Percentiles rank a stretch among this genome's conserved stretches.
Conservation (phyloP, 2,329 filamentous ascomycete genomes). For the Diaporthe citrichinensis region DNA sequence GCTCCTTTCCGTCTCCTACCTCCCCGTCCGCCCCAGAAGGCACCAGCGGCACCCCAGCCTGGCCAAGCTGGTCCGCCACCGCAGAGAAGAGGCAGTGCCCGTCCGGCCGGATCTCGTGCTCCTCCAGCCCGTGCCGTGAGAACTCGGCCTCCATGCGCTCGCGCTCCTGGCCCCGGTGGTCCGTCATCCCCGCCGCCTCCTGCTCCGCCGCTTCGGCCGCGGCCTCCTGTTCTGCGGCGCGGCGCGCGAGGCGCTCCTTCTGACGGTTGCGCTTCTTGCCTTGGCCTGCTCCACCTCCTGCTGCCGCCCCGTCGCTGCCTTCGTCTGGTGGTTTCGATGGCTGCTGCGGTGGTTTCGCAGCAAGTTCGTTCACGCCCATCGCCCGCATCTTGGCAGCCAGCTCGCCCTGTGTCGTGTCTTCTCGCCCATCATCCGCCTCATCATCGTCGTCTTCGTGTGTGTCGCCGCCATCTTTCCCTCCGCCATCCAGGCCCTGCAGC, state of each 20-base stretch:
- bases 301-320: slow-evolving; percentile 44
- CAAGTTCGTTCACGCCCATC: slow-evolving; percentile 42
- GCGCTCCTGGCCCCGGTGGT: slow-evolving; percentile 79
- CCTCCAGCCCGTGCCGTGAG: slow-evolving; percentile 72
- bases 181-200: slow-evolving; percentile 82
- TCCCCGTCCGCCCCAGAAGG: slow-evolving; percentile 32
- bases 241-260: slow-evolving; percentile 90
- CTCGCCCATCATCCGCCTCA: slow-evolving; percentile 36
- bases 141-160: slow-evolving; percentile 79
- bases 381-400: slow-evolving; percentile 39
- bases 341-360: slow-evolving; percentile 42
- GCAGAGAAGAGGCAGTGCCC: slow-evolving; percentile 97
- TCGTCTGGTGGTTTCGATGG: slow-evolving; percentile 24
- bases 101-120: slow-evolving; percentile 88
- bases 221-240: slow-evolving; percentile 86
- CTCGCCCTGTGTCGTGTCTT: slow-evolving; percentile 44
- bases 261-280: slow-evolving; percentile 88
- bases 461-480: slow-evolving; percentile 26
- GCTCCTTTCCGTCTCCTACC: slow-evolving; percentile 45
- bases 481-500: slow-evolving; percentile 59
- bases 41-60: slow-evolving; percentile 61
- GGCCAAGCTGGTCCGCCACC: slow-evolving; percentile 84
- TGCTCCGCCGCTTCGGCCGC: slow-evolving; percentile 76
- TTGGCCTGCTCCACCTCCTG: slow-evolving; percentile 37
- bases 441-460: slow-evolving; percentile 22